phyloP scores from a whole-genome alignment of 352 stramenopile species.

The Phytophthora pistaciae region DNA sequence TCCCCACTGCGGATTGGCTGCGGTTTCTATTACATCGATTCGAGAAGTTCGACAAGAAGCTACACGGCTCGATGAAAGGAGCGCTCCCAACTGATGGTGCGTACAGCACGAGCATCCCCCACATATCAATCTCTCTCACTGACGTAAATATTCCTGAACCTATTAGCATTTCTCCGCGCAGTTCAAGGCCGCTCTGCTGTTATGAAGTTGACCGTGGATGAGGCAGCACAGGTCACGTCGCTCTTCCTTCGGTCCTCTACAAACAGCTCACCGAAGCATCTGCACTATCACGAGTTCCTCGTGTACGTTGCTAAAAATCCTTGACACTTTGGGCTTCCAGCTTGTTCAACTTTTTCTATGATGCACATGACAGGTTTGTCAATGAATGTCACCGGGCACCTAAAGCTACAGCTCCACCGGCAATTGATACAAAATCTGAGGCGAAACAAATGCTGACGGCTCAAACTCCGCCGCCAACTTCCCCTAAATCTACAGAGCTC shows the following conservation, averaged over 20 bases:
- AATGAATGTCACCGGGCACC: constrained; percentile 19
- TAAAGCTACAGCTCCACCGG: background rate
- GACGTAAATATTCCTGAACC: no score
- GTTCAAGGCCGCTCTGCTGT: constrained; percentile 37
- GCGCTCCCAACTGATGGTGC: constrained; percentile 46
- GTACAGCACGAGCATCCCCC: background rate
- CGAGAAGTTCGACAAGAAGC: constrained; percentile 49
- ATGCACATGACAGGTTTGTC: constrained; percentile 19
- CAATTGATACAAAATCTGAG: background rate
- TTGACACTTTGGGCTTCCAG: background rate
- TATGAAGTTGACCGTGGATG: constrained; percentile 43
- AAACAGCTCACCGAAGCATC: constrained; percentile 16
- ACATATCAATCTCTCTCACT: background rate
- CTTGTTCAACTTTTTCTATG: background rate
- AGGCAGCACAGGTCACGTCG: constrained; percentile 40
- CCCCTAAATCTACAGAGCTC: constrained; percentile 1
- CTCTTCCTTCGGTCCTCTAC: constrained; percentile 49
- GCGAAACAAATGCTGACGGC: background rate
- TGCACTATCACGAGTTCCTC: constrained; percentile 58
- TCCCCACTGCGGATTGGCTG: constrained; percentile 32
- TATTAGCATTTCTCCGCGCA: constrained; percentile 45
- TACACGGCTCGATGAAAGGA: constrained; percentile 36
- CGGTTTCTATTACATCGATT: constrained; percentile 42
- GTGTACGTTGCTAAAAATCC: constrained; percentile 12
- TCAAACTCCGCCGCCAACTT: background rate